Percentiles rank a stretch among this genome's conserved stretches.
These are phyloP conservation scores for Plasmodium cynomolgi DNA, from an alignment of 169 alveolate species.

Conservation along the genomic window DNA sequence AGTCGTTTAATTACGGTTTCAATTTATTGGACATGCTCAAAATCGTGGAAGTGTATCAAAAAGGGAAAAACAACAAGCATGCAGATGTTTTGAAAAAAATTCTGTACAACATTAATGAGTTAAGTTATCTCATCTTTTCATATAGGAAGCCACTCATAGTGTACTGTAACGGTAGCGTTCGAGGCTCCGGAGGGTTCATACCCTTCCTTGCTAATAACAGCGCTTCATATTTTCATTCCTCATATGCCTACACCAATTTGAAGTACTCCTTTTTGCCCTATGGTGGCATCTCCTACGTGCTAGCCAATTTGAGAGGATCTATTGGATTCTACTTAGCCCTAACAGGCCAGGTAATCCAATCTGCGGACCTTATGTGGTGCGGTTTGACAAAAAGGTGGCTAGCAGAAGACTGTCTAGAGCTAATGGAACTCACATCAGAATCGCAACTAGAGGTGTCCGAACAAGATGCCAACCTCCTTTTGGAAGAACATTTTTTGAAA, in stretches of 20 bases:
- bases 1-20: conserved; percentile 66
- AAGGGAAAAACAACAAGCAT: conserved; percentile 22
- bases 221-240: conserved; percentile 80
- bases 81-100: conserved; percentile 42
- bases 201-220: conserved; percentile 79
- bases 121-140: conserved; percentile 78
- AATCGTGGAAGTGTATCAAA: conserved; percentile 78
- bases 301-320: conserved; percentile 81
- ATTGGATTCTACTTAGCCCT: conserved; percentile 83
- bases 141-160: conserved; percentile 82
- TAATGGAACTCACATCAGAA: conserved; percentile 78
- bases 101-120: conserved; percentile 77
- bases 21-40: conserved; percentile 72
- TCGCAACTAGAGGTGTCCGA: conserved; percentile 75
- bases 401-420: conserved; percentile 79
- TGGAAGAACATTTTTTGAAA: conserved; percentile 72
- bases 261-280: conserved; percentile 76
- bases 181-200: conserved; percentile 80
- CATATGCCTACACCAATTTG: conserved; percentile 19
- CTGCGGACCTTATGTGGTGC: conserved; percentile 81
- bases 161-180: conserved; percentile 82
- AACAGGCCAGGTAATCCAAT: conserved; percentile 78
- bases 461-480: conserved; percentile 74
- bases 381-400: conserved; percentile 82
- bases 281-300: conserved; percentile 81